Base-by-base conservation (phyloP, 768 basidiomycete species). In the Tubosaeta sp. region DNA sequence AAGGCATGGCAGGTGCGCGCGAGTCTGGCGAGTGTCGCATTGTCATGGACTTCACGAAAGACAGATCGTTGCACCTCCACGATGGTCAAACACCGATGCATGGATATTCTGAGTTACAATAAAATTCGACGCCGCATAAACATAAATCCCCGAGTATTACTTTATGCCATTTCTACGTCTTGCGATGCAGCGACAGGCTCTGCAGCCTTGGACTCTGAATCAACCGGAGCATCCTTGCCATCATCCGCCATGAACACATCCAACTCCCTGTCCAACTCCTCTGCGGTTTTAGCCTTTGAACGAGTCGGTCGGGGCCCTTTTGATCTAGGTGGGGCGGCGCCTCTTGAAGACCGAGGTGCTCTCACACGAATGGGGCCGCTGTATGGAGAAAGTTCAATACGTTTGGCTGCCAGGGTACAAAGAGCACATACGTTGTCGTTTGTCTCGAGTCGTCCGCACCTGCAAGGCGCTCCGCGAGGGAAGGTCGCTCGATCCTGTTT, bases 251-350 rank as follows among this genome's bases (percentile, higher is more conserved):
- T 89, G 60, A 90, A 90, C 3, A 84, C 81, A 57, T 96, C 93
- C 52, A 96, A 66, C 69, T 96, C 93, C 66, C 79, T 84, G 67
- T 96, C 93, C 52, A 96, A 70, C 58, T 95, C 89, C 51, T 84
- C 87, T 8, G 81, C 87, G 2, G 87, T 87, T 69, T 89, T 83
- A 4, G 79, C 76, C 69, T 84, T 82, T 61, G 77, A 71, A 19
- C 67, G 67, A 12, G 53, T 51, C 22, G 64, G 52, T 57, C 71
- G 63, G 56, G 64, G 62, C 24, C 9, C 22, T 22, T 27, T 49
- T 41, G 63, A 54, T 57, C 52, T 59, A 4, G 55, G 56, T 19
- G 54, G 32, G 3, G 11, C 6, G 13, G 30, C 46, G 13, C 35
- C 54, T 50, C 59, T 62, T 21, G 54, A 35, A 10, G 61, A 41